Evolutionary conservation across 1,284 basidiomycete species (phyloP).

Genomic region (Marasmius oreades): DNA sequence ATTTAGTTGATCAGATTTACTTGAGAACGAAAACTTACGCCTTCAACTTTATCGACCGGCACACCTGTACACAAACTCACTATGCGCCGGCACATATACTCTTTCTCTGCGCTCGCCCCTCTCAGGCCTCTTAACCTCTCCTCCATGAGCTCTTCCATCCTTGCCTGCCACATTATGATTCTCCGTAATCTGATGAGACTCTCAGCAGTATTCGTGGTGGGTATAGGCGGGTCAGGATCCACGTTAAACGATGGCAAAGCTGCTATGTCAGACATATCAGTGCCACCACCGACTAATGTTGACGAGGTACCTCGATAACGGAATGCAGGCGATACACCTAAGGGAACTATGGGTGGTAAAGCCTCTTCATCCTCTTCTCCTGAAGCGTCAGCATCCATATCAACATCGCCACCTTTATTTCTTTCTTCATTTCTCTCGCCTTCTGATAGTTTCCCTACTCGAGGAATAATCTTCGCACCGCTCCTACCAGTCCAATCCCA

Average conservation of each 20-base stretch:
- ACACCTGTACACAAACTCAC: slow-evolving; percentile 89
- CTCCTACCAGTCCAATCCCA: slow-evolving; percentile 81
- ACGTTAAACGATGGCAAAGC: slow-evolving; percentile 51
- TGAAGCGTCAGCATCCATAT: slow-evolving; percentile 14
- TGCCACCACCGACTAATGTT: slow-evolving; percentile 50
- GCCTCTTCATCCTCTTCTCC: slow-evolving; percentile 16
- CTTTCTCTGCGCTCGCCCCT: slow-evolving; percentile 80
- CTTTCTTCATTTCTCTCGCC: neutral
- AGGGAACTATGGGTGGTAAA: slow-evolving; percentile 1
- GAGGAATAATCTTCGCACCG: neutral
- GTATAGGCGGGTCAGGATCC: slow-evolving; percentile 65
- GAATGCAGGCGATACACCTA: slow-evolving; percentile 35
- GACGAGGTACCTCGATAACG: slow-evolving; percentile 63
- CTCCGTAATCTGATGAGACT: slow-evolving; percentile 71
- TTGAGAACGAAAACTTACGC: slow-evolving; percentile 50
- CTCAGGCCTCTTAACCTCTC: slow-evolving; percentile 68
- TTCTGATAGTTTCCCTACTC: neutral
- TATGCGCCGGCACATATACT: slow-evolving; percentile 88
- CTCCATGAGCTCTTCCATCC: slow-evolving; percentile 74
- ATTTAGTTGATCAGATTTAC: neutral
- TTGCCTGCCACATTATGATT: slow-evolving; percentile 77
- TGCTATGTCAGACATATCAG: slow-evolving; percentile 15
- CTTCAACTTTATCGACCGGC: slow-evolving; percentile 84
- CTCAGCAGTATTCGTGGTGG: slow-evolving; percentile 51
- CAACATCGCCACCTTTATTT: neutral